phyloP scores from a whole-genome alignment of 352 stramenopile species.

The Phytophthora melonis region DNA sequence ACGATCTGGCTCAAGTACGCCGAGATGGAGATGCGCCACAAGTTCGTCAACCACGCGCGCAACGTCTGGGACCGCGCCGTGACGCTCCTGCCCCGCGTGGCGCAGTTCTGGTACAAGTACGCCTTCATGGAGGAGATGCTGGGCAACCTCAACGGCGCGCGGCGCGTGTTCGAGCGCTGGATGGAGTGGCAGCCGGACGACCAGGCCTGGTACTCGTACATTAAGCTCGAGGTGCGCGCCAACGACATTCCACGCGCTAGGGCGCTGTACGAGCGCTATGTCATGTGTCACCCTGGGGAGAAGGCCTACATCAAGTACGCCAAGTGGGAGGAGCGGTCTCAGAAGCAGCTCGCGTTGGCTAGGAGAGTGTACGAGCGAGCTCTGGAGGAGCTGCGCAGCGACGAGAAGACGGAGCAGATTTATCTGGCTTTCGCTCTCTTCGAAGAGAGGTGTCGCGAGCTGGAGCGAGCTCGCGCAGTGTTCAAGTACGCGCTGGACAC shows the following conservation, averaged over 20 bases:
- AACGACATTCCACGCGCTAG: conserved; percentile 88
- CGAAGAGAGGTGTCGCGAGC: conserved; percentile 97
- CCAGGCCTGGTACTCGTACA: conserved; percentile 98
- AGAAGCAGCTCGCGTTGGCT: conserved; percentile 92
- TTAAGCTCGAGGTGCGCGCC: conserved; percentile 97
- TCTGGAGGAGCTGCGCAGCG: conserved; percentile 90
- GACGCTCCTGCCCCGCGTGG: conserved; percentile 95
- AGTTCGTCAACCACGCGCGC: conserved; percentile 99
- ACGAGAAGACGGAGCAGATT: conserved; percentile 87
- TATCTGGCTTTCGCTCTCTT: conserved; percentile 97
- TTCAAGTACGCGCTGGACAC: conserved; percentile 88
- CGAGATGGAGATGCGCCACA: conserved; percentile 99
- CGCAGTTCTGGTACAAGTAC: conserved; percentile 99
- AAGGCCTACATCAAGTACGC: conserved; percentile 98
- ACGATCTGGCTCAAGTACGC: conserved; percentile 99
- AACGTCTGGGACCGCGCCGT: conserved; percentile 97
- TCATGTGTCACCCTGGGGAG: conserved; percentile 90
- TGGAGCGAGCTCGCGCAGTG: conserved; percentile 91
- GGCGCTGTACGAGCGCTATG: conserved; percentile 95
- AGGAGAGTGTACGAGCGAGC: conserved; percentile 96
- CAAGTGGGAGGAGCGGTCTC: conserved; percentile 98
- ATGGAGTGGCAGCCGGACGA: conserved; percentile 99
- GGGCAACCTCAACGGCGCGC: conserved; percentile 93
- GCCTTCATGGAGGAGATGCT: conserved; percentile 99
- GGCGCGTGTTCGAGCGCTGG: conserved; percentile 97